Base-by-base conservation (phyloP, 176 grass and related monocot species). In the Leersia perrieri region DNA sequence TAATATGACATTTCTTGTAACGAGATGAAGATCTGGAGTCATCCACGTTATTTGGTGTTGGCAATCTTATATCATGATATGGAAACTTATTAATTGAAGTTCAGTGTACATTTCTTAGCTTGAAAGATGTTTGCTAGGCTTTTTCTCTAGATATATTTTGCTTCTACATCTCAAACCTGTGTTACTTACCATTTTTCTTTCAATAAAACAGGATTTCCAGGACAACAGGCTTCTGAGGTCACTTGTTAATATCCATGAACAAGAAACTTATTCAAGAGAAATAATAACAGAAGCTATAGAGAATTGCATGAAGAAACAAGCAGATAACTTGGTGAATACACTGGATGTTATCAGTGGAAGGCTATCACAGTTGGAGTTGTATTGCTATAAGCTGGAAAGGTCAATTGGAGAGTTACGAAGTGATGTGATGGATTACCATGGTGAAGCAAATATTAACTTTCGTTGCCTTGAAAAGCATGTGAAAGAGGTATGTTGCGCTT, bases 271-370 rank as follows among this genome's bases (percentile, higher is more conserved):
- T 75, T 91, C 86, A 33, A 95, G 87, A 55, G 82, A 95, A 64
- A 47, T 91, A 0, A 63, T 95, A 15, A 90, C 86, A 25, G 85
- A 78, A 35, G 87, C 73, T 64, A 88, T 99, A 39, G 92, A 99
- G 72, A 91, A 68, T n/a, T 99, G 92, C 82, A 99, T 99, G 92
- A 95, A 99, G 68, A 99, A 99, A 72, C 92, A 99, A 61, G 96
- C 96, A 45, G 92, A 99, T 27, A 95, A 85, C 20, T 47, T 99
- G 78, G 86, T 99, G 80, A 73, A 86, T 7, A 93, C 88, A 11
- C 89, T 99, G 62, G 92, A 99, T 35, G 96, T 92, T 73, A 93
- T 99, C 42, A 89, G 90, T 35, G 96, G 90, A 30, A 88, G 88
- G 51, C 27, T 99, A 35, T 95, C 96, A 3, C 96, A 99, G 53